Evolutionary conservation across 225 moss, liverwort and hornwort genomes (phyloP).

Genomic region (Sphagnum tenellum): DNA sequence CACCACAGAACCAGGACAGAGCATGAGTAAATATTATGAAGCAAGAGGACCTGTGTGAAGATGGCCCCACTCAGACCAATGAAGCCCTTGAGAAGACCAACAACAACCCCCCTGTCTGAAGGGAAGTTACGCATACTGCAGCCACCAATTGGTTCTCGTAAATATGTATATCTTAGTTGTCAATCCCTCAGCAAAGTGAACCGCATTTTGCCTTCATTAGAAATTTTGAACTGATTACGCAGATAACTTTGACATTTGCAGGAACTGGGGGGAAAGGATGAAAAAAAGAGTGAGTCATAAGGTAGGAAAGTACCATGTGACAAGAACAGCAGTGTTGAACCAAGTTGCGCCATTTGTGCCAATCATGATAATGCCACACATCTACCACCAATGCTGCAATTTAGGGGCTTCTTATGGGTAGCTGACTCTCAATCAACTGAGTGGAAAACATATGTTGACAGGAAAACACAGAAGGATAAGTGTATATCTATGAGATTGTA

Average conservation of each 20-base stretch:
- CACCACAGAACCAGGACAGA: neutral
- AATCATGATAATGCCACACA: constrained; percentile 92
- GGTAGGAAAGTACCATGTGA: constrained; percentile 58
- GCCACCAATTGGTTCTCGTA: neutral
- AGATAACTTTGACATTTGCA: neutral
- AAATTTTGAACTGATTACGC: too few relatives aligned
- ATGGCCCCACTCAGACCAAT: constrained; percentile 97
- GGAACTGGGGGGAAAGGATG: neutral
- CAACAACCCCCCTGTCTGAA: constrained; percentile 83
- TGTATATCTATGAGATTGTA: too few relatives aligned
- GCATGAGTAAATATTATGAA: neutral
- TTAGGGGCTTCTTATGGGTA: too few relatives aligned
- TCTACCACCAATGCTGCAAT: constrained; percentile 24
- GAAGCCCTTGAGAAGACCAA: constrained; percentile 93
- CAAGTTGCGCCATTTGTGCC: constrained; percentile 98
- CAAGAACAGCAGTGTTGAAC: constrained; percentile 90
- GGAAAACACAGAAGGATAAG: too few relatives aligned
- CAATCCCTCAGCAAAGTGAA: too few relatives aligned
- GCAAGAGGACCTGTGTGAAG: constrained; percentile 68
- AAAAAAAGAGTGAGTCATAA: neutral
- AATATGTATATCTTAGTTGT: too few relatives aligned
- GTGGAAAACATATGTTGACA: too few relatives aligned
- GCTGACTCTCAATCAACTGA: too few relatives aligned
- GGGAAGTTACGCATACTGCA: constrained; percentile 98
- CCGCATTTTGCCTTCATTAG: too few relatives aligned